Evolutionary conservation across 2,329 filamentous ascomycete species (phyloP), one percentile per base, ranked within the genome.

Genomic region (Trichoderma asperellum): DNA sequence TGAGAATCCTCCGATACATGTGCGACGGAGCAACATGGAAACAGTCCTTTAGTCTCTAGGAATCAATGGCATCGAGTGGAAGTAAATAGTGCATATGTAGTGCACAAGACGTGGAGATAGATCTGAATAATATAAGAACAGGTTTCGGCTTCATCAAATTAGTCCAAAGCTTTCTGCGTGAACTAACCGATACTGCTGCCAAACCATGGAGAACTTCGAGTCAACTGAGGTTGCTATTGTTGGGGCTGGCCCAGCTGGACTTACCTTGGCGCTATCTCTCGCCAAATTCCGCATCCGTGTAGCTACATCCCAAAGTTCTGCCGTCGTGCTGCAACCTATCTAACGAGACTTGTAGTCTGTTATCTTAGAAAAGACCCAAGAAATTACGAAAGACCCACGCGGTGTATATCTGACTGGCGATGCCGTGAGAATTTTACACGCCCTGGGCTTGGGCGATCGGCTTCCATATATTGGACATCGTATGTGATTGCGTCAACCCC

Each of bases 391-490:
- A 27, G 70, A 71, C n/a, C 70, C 70, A 12, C 60, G 70, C 18
- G 70, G 67, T 29, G 68, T 71, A 7, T 69, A 65, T 37, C 35
- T 71, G 18, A 63, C 70, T n/a, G 70, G 70, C 18, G 70, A 71
- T 70, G 67, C 67, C 16, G 27, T 68, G 16, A 57, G 70, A 21
- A 70, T 71, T n/a, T 40, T 66, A 24, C 40, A 69, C 49, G 32
- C 34, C 37, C 27, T 71, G 18, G 70, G 68, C 4, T 16, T 49
- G 18, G 69, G 65, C 52, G 43, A 40, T 53, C 34, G 63, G 21
- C 53, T 68, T 6, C 21, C 56, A 5, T 27, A 34, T 27, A 63
- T 68, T 43, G 66, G 66, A 52, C 66, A 40, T 86, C 84, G 84
- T 79, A 78, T 35, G 71, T 35, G 6, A 37, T 43, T 18, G 29